Evolutionary conservation across 2,329 filamentous ascomycete genomes (phyloP), one percentile per base, ranked within the genome.

Genomic region (Fusarium sp.): DNA sequence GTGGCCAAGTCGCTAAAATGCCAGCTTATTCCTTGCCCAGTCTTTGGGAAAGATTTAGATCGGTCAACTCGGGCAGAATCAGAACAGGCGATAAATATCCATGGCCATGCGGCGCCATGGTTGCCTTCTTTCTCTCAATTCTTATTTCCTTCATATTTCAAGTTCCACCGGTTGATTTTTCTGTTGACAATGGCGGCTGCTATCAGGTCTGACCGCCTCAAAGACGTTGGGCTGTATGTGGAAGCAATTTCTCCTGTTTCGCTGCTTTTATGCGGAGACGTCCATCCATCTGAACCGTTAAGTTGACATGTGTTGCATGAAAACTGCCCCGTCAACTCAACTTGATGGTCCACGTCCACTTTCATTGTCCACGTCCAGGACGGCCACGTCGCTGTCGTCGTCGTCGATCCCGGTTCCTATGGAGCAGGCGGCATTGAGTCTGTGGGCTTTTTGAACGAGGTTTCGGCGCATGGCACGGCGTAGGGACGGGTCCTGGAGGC

Each of bases 161-260:
- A 52, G 18, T 29, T 41, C 41, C 44, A 49, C 33, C 43, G 9
- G n/a, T 29, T 23, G 20, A 41, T 39, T 50, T 52, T 39, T 48
- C 48, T 46, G 58, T 68, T 70, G 71, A 71, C 60, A 62, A 69
- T 66, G 52, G 50, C 42, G 52, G 58, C 61, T 49, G 41, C 38
- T 63, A 63, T 75, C 60, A 66, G 73, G 74, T 72, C 73, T 75
- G 74, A 75, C 74, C 74, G 74, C 73, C 52, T 53, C 42, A 37
- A 54, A 39, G 46, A 46, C 37, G 64, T 63, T 66, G 57, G 62
- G 55, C 44, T 39, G 55, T 57, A 59, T 59, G 55, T 38, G 41
- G 47, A 48, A 63, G 55, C 47, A 47, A 60, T 58, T 67, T 43
- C 61, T 18, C 46, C 43, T 60, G 41, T 42, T 57, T 43, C 56